Evolutionary conservation across 2,329 filamentous ascomycete species (phyloP), one percentile per base, ranked within the genome.

Genomic region (Botryosphaeria dothidea): DNA sequence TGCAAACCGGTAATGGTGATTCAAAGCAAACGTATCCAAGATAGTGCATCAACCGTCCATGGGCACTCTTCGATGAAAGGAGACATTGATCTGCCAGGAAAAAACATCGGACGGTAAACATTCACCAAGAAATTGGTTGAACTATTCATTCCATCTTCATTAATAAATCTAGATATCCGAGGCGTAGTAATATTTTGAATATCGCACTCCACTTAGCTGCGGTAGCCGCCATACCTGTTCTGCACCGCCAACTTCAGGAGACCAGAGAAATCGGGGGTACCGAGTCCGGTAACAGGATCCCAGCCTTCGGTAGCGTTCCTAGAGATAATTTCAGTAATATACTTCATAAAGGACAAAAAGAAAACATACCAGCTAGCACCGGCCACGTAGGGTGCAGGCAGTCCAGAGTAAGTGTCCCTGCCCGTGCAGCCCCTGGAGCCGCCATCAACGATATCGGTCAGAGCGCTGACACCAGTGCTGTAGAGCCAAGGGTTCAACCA

Each of bases 301-400:
- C 82, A 84, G 2, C 81, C 82, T 31, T 71, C 67, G 0, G 80
- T 83, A 23, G 83, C 82, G 71, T 83, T 83, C 82, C n/a, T n/a
- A n/a, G n/a, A n/a, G n/a, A n/a, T n/a, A n/a, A n/a, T n/a, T n/a
- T n/a, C n/a, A n/a, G n/a, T n/a, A n/a, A n/a, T n/a, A n/a, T n/a
- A n/a, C n/a, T n/a, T n/a, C n/a, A n/a, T n/a, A n/a, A n/a, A n/a
- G n/a, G n/a, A n/a, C n/a, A n/a, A n/a, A n/a, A n/a, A n/a, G n/a
- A n/a, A n/a, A n/a, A n/a, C n/a, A n/a, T n/a, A n/a, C n/a, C 82
- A 85, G 43, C 79, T 78, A 1, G 83, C 83, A 69, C 79, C 76
- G 2, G 76, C 78, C 4, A 84, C 78, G 56, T 69, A 69, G 1
- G 77, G 79, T 31, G 81, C 75, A 0, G 66, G 34, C 3, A 78